A percentile compares a stretch with the other conserved stretches of the same genome.
Evolutionary conservation across 768 basidiomycete genomes (phyloP).

Genomic region (Boletus sensibilis): DNA sequence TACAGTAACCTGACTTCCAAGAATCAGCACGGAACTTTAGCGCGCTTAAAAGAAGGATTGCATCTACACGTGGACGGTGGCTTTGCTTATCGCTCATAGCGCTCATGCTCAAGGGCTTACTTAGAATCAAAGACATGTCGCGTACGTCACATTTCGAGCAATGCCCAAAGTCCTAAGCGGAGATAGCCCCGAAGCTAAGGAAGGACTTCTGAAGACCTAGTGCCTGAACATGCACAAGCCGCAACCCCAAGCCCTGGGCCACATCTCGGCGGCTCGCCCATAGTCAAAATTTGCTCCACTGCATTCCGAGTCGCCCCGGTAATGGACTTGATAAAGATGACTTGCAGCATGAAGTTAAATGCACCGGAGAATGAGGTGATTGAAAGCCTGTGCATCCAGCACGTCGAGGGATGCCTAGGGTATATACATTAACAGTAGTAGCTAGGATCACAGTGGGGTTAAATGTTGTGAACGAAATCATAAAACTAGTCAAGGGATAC

Average conservation of each 20-base stretch:
- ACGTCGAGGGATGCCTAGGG: no score
- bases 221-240: not conserved
- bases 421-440: not conserved
- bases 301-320: no score
- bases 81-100: not conserved
- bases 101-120: not conserved
- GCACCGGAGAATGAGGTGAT: no score
- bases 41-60: not conserved
- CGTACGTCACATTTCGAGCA: not conserved
- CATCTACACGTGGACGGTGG: no score
- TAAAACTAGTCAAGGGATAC: not conserved
- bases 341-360: no score
- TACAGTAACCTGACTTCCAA: no score
- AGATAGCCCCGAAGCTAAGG: not conserved
- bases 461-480: not conserved
- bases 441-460: not conserved
- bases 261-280: not conserved
- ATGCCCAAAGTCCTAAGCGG: not conserved
- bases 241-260: not conserved
- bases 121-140: no score
- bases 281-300: not conserved
- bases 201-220: not conserved
- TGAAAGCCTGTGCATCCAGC: no score
- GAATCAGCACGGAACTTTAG: no score
- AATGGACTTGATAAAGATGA: no score